These are phyloP conservation scores for Posidonia oceanica DNA, from an alignment of 116 monocot genomes.

Conservation along the genomic window DNA sequence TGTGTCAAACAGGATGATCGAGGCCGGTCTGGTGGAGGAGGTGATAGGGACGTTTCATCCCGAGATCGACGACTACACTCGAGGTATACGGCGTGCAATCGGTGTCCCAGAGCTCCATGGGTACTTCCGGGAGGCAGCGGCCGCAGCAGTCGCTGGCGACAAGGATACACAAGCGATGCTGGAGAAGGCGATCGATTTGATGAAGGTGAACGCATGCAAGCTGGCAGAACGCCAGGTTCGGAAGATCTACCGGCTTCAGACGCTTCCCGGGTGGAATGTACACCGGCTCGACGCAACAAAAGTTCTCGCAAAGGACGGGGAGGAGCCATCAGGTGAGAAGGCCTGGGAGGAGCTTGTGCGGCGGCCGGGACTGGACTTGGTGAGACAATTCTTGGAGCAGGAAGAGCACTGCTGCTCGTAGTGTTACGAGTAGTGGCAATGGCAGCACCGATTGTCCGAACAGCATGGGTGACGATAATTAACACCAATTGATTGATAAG, in stretches of 20 bases:
- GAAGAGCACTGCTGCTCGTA: not conserved
- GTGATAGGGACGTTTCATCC: conserved; percentile 22
- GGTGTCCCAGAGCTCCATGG: conserved; percentile 55
- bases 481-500: too few species aligned
- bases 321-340: not conserved
- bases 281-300: conserved; percentile 35
- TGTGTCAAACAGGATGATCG: conserved; percentile 19
- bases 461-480: not conserved
- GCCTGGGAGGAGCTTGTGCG: conserved; percentile 27
- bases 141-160: not conserved
- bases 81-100: conserved; percentile 39
- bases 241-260: conserved; percentile 34
- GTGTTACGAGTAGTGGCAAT: not conserved
- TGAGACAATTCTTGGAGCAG: conserved; percentile 15
- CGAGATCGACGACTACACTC: conserved; percentile 17
- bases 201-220: conserved; percentile 46
- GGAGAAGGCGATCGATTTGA: conserved; percentile 23
- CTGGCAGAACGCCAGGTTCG: conserved; percentile 25
- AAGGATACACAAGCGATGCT: conserved; percentile 3
- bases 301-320: conserved; percentile 6
- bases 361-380: conserved; percentile 13
- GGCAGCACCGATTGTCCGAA: not conserved
- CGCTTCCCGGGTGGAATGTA: conserved; percentile 29
- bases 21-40: conserved; percentile 37
- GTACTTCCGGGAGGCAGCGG: conserved; percentile 19